Evolutionary conservation across 2,329 filamentous ascomycete species (phyloP).

Genomic region (Cordyceps cateniannulata): DNA sequence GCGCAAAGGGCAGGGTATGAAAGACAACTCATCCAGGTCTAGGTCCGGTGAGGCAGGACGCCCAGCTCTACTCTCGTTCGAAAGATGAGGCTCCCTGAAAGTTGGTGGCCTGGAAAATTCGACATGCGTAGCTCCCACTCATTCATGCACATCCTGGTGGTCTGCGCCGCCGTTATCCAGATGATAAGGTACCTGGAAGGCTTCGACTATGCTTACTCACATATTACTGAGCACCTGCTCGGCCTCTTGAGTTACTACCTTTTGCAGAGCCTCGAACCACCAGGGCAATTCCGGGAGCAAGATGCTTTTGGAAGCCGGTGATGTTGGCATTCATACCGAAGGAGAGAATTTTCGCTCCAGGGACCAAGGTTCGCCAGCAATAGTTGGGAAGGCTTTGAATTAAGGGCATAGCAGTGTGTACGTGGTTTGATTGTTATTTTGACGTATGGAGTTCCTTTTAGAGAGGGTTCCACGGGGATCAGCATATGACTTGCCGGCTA

Average conservation of each 20-base stretch:
- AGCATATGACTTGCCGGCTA: too few species aligned
- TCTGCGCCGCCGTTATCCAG: conserved; percentile 8
- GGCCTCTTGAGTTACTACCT: neutral
- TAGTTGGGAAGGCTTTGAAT: neutral
- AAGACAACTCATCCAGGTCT: conserved; percentile 10
- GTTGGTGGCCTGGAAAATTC: conserved; percentile 9
- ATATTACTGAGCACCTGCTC: conserved; percentile 5
- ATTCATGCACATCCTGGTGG: conserved; percentile 6
- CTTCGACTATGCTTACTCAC: conserved; percentile 7
- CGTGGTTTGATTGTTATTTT: too few species aligned
- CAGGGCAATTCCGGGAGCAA: too few species aligned
- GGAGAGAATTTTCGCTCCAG: too few species aligned
- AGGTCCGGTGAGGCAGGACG: conserved; percentile 14
- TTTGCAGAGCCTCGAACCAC: too few species aligned
- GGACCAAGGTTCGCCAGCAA: neutral
- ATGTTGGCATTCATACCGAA: too few species aligned
- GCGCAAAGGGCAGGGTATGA: conserved; percentile 14
- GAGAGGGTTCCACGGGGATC: too few species aligned
- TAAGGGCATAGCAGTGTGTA: too few species aligned
- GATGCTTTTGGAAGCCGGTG: too few species aligned
- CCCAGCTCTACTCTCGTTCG: conserved; percentile 18
- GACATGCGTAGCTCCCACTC: conserved; percentile 9
- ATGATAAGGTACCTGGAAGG: conserved; percentile 10
- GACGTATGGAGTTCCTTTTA: too few species aligned
- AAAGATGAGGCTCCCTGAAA: conserved; percentile 8